phyloP scores from a whole-genome alignment of 306 rosid species.

The Prunus mongolica region DNA sequence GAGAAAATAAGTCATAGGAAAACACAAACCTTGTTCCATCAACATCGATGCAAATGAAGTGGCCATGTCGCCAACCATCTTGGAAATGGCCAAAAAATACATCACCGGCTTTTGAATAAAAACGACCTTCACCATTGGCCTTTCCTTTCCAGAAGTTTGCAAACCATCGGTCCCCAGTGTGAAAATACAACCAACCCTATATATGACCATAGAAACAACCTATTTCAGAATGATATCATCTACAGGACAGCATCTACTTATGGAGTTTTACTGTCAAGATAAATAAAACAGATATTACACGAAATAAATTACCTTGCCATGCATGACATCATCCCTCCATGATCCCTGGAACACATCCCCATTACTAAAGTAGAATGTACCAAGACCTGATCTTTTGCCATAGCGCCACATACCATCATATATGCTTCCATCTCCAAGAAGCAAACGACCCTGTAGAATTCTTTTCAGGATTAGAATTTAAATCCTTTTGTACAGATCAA shows the following conservation, averaged over 20 bases:
- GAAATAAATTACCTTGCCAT: constrained; percentile 65
- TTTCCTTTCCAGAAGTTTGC: constrained; percentile 99
- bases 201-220: constrained; percentile 12
- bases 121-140: constrained; percentile 94
- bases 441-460: constrained; percentile 67
- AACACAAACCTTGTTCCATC: constrained; percentile 62
- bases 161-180: constrained; percentile 87
- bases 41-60: constrained; percentile 74
- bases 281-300: not conserved
- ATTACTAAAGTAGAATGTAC: constrained; percentile 80
- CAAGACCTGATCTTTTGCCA: constrained; percentile 89
- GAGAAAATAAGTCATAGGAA: not conserved
- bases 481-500: not conserved
- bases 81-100: constrained; percentile 81
- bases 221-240: not conserved
- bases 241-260: not conserved
- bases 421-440: constrained; percentile 77
- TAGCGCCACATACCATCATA: constrained; percentile 90
- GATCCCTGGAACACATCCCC: constrained; percentile 97
- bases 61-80: constrained; percentile 90
- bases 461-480: constrained; percentile 17
- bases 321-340: constrained; percentile 97
- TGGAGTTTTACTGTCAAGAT: not conserved
- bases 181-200: constrained; percentile 95
- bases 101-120: constrained; percentile 81